A percentile compares a stretch with the other conserved stretches of the same genome.
Evolutionary conservation across 805 yeast genomes (phyloP).

Genomic region (Starmerella sp.): DNA sequence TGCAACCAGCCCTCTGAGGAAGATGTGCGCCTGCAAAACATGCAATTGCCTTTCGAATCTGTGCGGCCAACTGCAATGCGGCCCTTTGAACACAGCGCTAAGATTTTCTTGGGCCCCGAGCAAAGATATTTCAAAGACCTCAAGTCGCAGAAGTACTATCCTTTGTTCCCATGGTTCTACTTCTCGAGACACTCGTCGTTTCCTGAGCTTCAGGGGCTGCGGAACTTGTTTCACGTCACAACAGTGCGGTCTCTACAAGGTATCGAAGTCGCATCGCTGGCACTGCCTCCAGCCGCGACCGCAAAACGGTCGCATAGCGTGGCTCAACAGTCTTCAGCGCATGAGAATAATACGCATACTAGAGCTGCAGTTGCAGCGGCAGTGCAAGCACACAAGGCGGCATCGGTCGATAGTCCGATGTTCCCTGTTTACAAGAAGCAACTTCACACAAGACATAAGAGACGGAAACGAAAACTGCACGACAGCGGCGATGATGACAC

Average conservation of each 20-base stretch:
- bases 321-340: not conserved
- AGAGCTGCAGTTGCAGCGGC: not conserved
- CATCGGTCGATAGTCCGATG: not conserved
- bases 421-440: not conserved
- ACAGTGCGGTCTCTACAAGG: slow-evolving; percentile 10
- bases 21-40: slow-evolving; percentile 9
- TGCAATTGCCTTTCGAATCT: slow-evolving; percentile 15
- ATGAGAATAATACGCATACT: not conserved
- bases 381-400: not conserved
- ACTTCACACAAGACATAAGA: not conserved
- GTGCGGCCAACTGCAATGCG: slow-evolving; percentile 7
- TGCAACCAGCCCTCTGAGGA: slow-evolving; percentile 17
- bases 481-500: not conserved
- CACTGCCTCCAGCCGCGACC: not conserved
- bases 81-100: slow-evolving; percentile 1
- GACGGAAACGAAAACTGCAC: not conserved
- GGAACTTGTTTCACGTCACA: slow-evolving; percentile 14
- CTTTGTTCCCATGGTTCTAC: slow-evolving; percentile 22
- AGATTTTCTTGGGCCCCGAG: slow-evolving; percentile 7
- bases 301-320: not conserved
- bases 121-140: slow-evolving; percentile 13
- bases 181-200: slow-evolving; percentile 29
- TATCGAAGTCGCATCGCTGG: not conserved
- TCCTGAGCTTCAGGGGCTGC: slow-evolving; percentile 21
- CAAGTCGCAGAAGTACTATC: slow-evolving; percentile 11